Evolutionary conservation across 257 asterid species (phyloP).

Genomic region (Voacanga thouarsii): DNA sequence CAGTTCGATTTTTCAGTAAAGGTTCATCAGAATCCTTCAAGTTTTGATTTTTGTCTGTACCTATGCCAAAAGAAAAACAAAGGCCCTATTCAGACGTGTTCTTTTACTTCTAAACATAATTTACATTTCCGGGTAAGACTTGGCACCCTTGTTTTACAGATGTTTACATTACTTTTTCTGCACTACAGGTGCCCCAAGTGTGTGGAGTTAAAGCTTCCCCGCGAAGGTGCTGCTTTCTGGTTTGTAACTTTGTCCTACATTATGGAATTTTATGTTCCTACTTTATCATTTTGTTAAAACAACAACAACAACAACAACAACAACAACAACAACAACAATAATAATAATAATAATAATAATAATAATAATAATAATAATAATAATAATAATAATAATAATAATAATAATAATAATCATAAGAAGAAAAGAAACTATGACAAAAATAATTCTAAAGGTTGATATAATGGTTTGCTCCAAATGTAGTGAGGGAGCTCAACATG

Average conservation of each 20-base stretch:
- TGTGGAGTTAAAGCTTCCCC: conserved; percentile 86
- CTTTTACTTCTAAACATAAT: not conserved
- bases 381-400: no score
- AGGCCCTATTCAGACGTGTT: not conserved
- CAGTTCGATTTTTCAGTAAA: not conserved
- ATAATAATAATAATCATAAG: not conserved
- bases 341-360: no score
- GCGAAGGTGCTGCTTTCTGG: conserved; percentile 97
- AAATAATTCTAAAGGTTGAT: not conserved
- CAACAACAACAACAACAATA: no score
- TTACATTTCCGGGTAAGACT: not conserved
- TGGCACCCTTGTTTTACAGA: not conserved
- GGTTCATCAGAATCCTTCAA: not conserved
- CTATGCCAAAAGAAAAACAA: not conserved
- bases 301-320: no score
- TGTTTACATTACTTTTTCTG: not conserved
- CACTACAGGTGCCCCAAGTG: conserved; percentile 88
- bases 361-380: no score
- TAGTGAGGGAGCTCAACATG: not conserved
- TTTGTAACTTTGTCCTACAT: no score
- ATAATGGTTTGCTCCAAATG: not conserved
- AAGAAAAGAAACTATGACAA: not conserved
- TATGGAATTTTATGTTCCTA: conserved; percentile 5
- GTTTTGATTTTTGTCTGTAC: not conserved
- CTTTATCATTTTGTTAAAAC: not conserved